Percentiles rank a stretch among this genome's conserved stretches.
phyloP scores from a whole-genome alignment of 176 grass and related monocot genomes.

The Rhynchospora pubera region DNA sequence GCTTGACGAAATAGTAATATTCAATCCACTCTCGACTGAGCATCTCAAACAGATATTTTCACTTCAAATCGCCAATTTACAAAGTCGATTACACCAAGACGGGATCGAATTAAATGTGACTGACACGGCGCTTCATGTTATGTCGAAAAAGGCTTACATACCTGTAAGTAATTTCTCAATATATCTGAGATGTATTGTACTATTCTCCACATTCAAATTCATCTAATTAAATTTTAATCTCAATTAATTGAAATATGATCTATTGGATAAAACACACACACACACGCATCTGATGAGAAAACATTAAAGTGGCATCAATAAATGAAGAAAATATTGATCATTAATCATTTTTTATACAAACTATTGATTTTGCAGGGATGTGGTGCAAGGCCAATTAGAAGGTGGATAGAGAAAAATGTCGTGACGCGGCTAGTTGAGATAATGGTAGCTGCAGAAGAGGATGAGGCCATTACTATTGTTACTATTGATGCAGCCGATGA shows the following conservation, averaged over 20 bases:
- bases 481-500: not conserved
- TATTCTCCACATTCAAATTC: not conserved
- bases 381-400: slow-evolving; percentile 19
- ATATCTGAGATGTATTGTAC: not conserved
- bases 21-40: slow-evolving; percentile 11
- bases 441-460: slow-evolving; percentile 16
- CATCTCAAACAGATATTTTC: slow-evolving; percentile 19
- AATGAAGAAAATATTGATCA: not conserved
- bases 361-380: not conserved
- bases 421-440: slow-evolving; percentile 19
- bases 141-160: slow-evolving; percentile 6
- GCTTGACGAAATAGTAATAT: slow-evolving; percentile 15
- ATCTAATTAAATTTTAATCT: not conserved
- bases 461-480: not conserved
- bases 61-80: slow-evolving; percentile 10
- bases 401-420: slow-evolving; percentile 28
- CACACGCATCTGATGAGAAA: not conserved
- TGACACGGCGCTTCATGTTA: slow-evolving; percentile 7
- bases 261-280: not conserved
- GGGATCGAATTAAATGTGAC: slow-evolving; percentile 1
- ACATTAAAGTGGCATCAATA: not conserved
- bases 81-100: slow-evolving; percentile 11
- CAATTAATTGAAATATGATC: not conserved
- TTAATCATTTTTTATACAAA: not conserved
- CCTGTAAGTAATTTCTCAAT: slow-evolving; percentile 10